Percentiles rank a stretch among this genome's conserved stretches.
Evolutionary conservation across 1,139 yeast genomes (phyloP).

Genomic region (Debaryomycetaceae sp.): DNA sequence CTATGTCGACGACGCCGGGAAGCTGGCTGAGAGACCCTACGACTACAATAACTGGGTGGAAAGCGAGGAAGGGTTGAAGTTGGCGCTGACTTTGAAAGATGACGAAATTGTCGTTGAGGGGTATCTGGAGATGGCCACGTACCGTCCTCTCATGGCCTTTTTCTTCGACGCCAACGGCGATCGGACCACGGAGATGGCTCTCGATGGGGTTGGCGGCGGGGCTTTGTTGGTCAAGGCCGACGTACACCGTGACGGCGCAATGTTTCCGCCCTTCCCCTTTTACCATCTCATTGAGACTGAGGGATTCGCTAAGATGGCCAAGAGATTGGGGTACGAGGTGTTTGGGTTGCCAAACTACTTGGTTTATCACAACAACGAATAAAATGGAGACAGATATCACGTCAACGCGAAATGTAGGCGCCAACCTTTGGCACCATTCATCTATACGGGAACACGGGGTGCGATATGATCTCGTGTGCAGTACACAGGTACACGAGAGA

Average conservation of each 20-base stretch:
- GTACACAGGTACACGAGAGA: too few species aligned
- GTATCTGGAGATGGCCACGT: constrained; percentile 87
- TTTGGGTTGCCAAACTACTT: constrained; percentile 91
- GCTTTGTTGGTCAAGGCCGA: constrained; percentile 94
- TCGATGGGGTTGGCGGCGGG: constrained; percentile 98
- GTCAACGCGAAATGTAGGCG: too few species aligned
- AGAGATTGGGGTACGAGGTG: constrained; percentile 85
- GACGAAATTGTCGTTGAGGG: constrained; percentile 95
- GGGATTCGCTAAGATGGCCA: constrained; percentile 98
- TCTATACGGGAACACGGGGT: too few species aligned
- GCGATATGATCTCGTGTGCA: too few species aligned
- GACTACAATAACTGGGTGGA: constrained; percentile 97
- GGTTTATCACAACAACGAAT: constrained; percentile 81
- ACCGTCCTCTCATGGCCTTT: constrained; percentile 93
- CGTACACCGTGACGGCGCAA: constrained; percentile 97
- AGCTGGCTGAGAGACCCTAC: constrained; percentile 74
- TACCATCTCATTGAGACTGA: constrained; percentile 96
- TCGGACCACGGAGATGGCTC: constrained; percentile 58
- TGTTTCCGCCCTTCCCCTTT: constrained; percentile 98
- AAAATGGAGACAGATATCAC: constrained; percentile 9
- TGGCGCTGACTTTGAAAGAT: constrained; percentile 68
- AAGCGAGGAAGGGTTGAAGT: constrained; percentile 73
- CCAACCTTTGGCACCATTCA: too few species aligned
- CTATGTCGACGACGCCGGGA: constrained; percentile 51
- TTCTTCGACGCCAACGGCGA: constrained; percentile 67